Evolutionary conservation across 73 alveolate species (phyloP), one percentile per base, ranked within the genome.

Genomic region (Paramecium biaurelia): DNA sequence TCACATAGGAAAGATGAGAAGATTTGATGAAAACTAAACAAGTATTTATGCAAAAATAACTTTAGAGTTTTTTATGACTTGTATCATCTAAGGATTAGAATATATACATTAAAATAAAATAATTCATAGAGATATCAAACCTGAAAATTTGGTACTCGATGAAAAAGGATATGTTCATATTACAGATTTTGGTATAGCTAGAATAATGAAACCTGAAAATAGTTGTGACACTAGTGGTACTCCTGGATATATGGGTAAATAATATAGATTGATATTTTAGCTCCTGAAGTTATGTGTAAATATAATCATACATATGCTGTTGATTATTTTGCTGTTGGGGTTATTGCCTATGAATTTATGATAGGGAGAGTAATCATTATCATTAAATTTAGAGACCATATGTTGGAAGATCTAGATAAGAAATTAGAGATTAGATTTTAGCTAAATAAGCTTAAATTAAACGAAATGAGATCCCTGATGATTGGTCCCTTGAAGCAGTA

Each of bases 301-400:
- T 79, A 93, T 43, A 95, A 93, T 53, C 97, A 96, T 34, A 67
- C 94, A 7, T 59, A 43, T 32, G 95, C 95, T 1, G 96, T 88
- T n/a, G 99, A 96, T 85, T 96, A 87, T 76, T 96, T 86, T 86
- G 99, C 99, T n/a, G 59, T 96, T 7, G 99, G 99, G 24, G 98
- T 96, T 21, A 96, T 96, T 15, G 95, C 86, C 7, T 93, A 93
- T 86, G 99, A 96, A 79, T 89, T 94, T 76, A 96, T 96, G 96
- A 57, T 79, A n/a, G 95, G 96, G 24, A 92, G 94, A 45, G 94
- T 85, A 88, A 70, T 45, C 26, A 38, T 32, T 7, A n/a, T 24
- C 14, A 4, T 20, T 1, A 34, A 41, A 68, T 7, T 23, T 92
- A 94, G 96, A 92, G 98, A 70, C 98, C 98, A 35, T 95, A 93